Evolutionary conservation across 345 rosid genomes (phyloP).

Genomic region (Anacardium occidentale): DNA sequence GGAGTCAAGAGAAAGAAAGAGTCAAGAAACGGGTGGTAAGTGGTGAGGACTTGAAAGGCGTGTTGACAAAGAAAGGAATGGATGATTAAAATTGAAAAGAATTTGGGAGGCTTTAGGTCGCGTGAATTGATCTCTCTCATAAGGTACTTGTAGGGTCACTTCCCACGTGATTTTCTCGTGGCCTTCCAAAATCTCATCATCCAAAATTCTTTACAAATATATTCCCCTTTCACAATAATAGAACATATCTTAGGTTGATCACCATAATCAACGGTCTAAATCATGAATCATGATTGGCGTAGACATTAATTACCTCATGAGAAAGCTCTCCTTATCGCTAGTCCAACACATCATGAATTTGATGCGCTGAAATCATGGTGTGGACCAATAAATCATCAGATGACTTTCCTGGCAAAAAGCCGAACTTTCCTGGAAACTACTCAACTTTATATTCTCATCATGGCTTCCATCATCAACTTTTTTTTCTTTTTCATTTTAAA

Average conservation of each 20-base stretch:
- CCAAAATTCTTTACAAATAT: slow-evolving; percentile 4
- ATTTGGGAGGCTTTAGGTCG: slow-evolving; percentile 13
- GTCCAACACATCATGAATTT: slow-evolving; percentile 11
- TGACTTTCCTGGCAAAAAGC: slow-evolving; percentile 23
- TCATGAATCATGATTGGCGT: slow-evolving; percentile 22
- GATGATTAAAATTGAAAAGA: background rate
- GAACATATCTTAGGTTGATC: slow-evolving; percentile 28
- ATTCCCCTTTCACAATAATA: slow-evolving; percentile 34
- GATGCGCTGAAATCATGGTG: slow-evolving; percentile 53
- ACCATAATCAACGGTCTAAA: slow-evolving; percentile 24
- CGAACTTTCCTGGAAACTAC: slow-evolving; percentile 39
- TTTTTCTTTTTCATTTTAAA: no score
- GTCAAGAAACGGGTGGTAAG: background rate
- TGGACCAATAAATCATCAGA: slow-evolving; percentile 59
- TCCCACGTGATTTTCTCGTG: slow-evolving; percentile 73
- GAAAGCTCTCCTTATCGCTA: background rate
- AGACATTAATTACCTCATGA: background rate
- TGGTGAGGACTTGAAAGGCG: slow-evolving; percentile 34
- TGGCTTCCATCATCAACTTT: slow-evolving; percentile 23
- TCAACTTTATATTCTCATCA: slow-evolving; percentile 6
- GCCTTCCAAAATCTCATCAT: slow-evolving; percentile 20
- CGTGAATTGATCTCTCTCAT: slow-evolving; percentile 53
- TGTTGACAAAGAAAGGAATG: slow-evolving; percentile 49
- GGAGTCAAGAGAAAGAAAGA: background rate
- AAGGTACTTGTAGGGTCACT: slow-evolving; percentile 64